Evolutionary conservation across 768 basidiomycete genomes (phyloP), one percentile per base, ranked within the genome.

Genomic region (Leccinum subgranulosum): DNA sequence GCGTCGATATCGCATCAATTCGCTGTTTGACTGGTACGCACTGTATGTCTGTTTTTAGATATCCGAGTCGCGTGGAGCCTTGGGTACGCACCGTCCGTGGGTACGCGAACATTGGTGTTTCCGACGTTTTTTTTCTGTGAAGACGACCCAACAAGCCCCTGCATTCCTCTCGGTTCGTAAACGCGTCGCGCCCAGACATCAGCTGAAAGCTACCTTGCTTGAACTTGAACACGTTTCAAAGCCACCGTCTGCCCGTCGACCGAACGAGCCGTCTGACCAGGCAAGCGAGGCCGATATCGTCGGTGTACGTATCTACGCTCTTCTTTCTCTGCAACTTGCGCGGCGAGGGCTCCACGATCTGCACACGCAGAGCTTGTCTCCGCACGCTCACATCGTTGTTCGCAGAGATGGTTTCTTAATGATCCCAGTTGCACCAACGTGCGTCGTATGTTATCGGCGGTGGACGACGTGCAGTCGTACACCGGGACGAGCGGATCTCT

Each of bases 211-310:
- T 23, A 23, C 23, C 23, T 23, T 23, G 29, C 31, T 59, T 23
- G 76, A 92, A 87, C 69, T 84, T 89, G 81, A 98, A 95, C 43
- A 97, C 81, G 65, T 86, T 90, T 46, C 85, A 84, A 60, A 98
- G 83, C 96, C 95, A 98, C 51, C 80, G 83, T 60, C 84, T 83
- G 73, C n/a, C n/a, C n/a, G n/a, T n/a, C 74, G 73, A 23, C 55
- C 73, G 21, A 77, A 75, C 45, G 80, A 74, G 6, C 76, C 75
- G 39, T 80, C 79, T 10, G 81, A 82, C 58, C 81, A 75, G 19
- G 76, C 75, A 4, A 79, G 68, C 21, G 77, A 79, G 19, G 67
- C 64, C 19, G 60, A 48, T 51, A 49, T 49, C 27, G 55, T 60
- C 4, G 67, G 62, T 6, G 66, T 69, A 8, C 8, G 36, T 39